Evolutionary conservation across 2,329 filamentous ascomycete species (phyloP).

Genomic region (Hymenoscyphus fructigenus): DNA sequence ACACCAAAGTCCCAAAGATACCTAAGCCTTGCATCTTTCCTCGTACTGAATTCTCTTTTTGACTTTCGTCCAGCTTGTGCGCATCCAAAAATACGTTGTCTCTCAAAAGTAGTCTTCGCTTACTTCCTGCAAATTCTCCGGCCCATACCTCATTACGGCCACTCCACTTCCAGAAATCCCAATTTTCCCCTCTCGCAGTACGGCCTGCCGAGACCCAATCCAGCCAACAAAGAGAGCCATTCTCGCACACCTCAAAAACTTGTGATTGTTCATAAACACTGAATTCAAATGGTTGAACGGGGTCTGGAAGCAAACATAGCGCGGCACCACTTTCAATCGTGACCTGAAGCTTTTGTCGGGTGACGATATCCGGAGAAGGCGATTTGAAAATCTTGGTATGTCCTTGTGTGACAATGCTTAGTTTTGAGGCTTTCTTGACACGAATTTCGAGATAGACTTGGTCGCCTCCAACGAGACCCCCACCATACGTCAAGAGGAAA

Average conservation of each 20-base stretch:
- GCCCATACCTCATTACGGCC: constrained; percentile 88
- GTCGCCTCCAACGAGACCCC: constrained; percentile 88
- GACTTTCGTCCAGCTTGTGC: constrained; percentile 40
- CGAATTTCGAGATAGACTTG: constrained; percentile 69
- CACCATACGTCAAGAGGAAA: constrained; percentile 91
- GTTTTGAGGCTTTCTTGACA: constrained; percentile 62
- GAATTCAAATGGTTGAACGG: constrained; percentile 83
- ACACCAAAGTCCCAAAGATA: constrained; percentile 80
- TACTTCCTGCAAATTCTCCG: constrained; percentile 39
- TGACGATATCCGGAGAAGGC: constrained; percentile 51
- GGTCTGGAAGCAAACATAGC: constrained; percentile 78
- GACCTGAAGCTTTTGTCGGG: constrained; percentile 56
- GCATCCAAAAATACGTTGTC: constrained; percentile 78
- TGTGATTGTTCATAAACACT: constrained; percentile 86
- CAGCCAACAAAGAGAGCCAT: constrained; percentile 71
- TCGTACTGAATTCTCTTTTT: constrained; percentile 40
- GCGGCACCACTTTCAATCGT: constrained; percentile 51
- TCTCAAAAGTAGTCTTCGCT: constrained; percentile 69
- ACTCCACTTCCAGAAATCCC: constrained; percentile 77
- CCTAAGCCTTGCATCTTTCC: constrained; percentile 72
- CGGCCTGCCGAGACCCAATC: constrained; percentile 96
- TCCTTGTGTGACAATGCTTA: constrained; percentile 70
- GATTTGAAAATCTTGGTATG: constrained; percentile 97
- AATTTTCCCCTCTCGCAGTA: constrained; percentile 80
- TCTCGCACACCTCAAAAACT: constrained; percentile 62